These are phyloP conservation scores for Sungouiella thailandica DNA, from an alignment of 805 yeast species.

Conservation along the genomic window DNA sequence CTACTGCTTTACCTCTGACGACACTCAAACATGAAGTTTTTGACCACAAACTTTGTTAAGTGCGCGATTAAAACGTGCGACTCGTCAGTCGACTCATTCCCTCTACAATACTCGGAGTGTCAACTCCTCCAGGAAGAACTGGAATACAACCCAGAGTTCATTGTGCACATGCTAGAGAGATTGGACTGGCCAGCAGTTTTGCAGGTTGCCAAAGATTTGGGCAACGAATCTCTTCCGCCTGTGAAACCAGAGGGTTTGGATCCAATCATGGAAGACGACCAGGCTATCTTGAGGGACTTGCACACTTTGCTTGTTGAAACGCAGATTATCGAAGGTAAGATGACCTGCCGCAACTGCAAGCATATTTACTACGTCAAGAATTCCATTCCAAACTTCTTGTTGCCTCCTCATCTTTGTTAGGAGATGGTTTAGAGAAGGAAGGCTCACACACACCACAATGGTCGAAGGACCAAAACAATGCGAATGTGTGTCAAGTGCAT, in stretches of 20 bases:
- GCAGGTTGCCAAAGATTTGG: constrained; percentile 67
- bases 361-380: constrained; percentile 88
- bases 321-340: constrained; percentile 79
- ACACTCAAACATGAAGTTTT: constrained; percentile 78
- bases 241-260: constrained; percentile 56
- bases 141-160: constrained; percentile 79
- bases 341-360: constrained; percentile 82
- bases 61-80: constrained; percentile 87
- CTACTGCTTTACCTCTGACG: too few species aligned
- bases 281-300: constrained; percentile 61
- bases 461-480: too few species aligned
- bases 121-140: constrained; percentile 70
- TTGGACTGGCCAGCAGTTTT: constrained; percentile 86
- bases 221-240: constrained; percentile 26
- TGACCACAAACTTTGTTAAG: constrained; percentile 94
- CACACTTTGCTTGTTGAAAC: constrained; percentile 81
- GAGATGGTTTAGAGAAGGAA: neutral
- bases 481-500: too few species aligned
- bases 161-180: constrained; percentile 70
- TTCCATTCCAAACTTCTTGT: constrained; percentile 86
- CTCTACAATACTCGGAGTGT: constrained; percentile 65
- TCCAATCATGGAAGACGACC: constrained; percentile 47
- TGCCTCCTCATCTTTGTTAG: constrained; percentile 86
- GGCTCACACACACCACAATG: too few species aligned
- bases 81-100: constrained; percentile 70